Base-by-base conservation (phyloP, 148 eudicot genomes). In the Fagopyrum tataricum region DNA sequence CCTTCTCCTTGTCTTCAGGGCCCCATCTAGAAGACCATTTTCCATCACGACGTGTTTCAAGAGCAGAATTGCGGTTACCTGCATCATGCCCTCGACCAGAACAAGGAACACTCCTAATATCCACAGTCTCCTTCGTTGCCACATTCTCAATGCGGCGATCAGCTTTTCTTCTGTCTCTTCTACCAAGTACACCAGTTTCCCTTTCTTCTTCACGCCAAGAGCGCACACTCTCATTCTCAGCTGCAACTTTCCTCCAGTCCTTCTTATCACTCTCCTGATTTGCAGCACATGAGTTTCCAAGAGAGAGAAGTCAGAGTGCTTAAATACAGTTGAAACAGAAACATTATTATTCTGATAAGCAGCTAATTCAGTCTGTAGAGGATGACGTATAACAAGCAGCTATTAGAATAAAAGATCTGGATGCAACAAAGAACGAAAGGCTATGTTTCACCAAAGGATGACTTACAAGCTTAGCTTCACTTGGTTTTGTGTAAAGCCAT, bases 201-300 rank as follows among this genome's bases (percentile, higher is more conserved):
- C 98, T 85, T 84, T 95, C 98, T 78, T 95, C 98, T 83, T 95
- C 98, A 48, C 96, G 97, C 98, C 98, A 95, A 73, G 93, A 93
- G 67, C 93, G 87, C 15, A 85, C 84, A 79, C 85, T 82, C 44
- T 94, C 96, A 73, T 82, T 81, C 72, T 95, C 97, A 69, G 84
- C 58, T 21, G 84, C 83, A 74, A 73, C 80, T 81, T 79, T 90
- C 78, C 93, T 85, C 96, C 97, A 88, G 72, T 91, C 98, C 74
- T 82, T 93, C 84, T 85, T 93, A 74, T 91, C 98, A 68, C 79
- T 80, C 77, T 89, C 98, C 79, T 95, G 88, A 82, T 72, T 84
- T 68, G 79, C 67, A 84, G 90, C 98, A 68, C 79, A 80, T 39
- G 92, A 76, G 81, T 76, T 91, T 9, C 97, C 96, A 79, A 88